These are phyloP conservation scores for Raffaelea deltoideospora DNA, from an alignment of 2,329 filamentous ascomycete species.

Conservation along the genomic window DNA sequence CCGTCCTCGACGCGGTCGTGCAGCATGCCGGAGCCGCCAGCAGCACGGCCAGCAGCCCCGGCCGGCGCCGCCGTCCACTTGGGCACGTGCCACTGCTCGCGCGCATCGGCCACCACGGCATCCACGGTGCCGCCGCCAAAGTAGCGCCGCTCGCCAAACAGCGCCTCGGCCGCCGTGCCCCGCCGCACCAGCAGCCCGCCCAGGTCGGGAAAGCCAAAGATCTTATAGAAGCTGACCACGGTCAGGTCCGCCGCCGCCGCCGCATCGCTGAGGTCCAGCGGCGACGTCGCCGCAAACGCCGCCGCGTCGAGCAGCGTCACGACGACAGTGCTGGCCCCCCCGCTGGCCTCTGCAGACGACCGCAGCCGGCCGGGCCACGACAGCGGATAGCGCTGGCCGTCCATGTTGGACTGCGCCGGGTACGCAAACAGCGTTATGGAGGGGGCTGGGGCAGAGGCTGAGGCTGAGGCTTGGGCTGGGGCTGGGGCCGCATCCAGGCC, in stretches of 20 bases:
- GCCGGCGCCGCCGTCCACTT: conserved; percentile 41
- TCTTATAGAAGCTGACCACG: conserved; percentile 84
- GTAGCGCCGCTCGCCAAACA: conserved; percentile 56
- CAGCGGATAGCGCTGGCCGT: conserved; percentile 60
- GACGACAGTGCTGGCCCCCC: conserved; percentile 3
- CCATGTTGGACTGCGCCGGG: conserved; percentile 87
- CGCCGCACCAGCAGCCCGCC: conserved; percentile 74
- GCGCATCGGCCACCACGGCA: conserved; percentile 60
- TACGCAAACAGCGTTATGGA: conserved; percentile 63
- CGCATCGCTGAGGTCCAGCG: conserved; percentile 51
- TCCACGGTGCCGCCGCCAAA: conserved; percentile 95
- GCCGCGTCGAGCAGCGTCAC: conserved; percentile 68
- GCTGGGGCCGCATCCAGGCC: too few species aligned
- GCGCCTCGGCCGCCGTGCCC: conserved; percentile 41
- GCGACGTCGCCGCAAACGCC: conserved; percentile 61
- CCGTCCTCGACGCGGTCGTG: conserved; percentile 85
- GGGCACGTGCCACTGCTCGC: conserved; percentile 67
- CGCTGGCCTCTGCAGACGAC: not conserved
- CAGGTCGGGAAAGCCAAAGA: conserved; percentile 92
- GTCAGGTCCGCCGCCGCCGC: conserved; percentile 64
- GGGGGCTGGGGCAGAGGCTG: too few species aligned
- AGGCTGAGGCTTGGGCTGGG: too few species aligned
- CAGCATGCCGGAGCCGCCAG: too few species aligned
- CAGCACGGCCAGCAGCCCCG: too few species aligned
- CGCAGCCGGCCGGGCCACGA: conserved; percentile 38